These are phyloP conservation scores for Buxus sempervirens DNA, from an alignment of 164 flowering plant species.

Conservation along the genomic window DNA sequence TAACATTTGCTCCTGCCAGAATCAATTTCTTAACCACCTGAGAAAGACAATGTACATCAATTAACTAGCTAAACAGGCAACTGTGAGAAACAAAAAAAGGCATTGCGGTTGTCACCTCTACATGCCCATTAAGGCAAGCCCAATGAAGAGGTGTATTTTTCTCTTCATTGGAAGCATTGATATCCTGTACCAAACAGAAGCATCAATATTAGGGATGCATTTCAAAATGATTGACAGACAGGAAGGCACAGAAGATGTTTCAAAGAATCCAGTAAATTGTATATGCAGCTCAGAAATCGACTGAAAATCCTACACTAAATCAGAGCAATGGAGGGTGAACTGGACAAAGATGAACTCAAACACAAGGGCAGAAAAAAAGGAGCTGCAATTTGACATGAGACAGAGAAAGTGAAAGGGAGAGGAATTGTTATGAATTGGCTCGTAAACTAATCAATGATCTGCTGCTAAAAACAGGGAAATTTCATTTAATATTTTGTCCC, in stretches of 20 bases:
- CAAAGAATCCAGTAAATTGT: too few species aligned
- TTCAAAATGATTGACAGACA: not conserved
- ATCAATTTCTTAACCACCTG: conserved; percentile 76
- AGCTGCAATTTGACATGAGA: too few species aligned
- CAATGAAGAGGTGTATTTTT: conserved; percentile 92
- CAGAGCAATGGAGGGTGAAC: too few species aligned
- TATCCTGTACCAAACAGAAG: conserved; percentile 45
- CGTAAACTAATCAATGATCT: too few species aligned
- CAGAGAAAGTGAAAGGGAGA: too few species aligned
- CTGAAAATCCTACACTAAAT: too few species aligned
- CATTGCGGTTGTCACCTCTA: conserved; percentile 46
- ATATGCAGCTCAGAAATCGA: too few species aligned
- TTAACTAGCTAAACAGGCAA: not conserved
- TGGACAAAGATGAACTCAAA: too few species aligned
- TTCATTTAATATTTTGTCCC: too few species aligned
- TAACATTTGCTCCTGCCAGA: conserved; percentile 63
- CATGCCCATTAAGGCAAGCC: conserved; percentile 92
- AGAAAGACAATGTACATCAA: not conserved
- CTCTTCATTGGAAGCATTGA: conserved; percentile 68
- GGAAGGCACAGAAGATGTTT: not conserved
- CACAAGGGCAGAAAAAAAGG: too few species aligned
- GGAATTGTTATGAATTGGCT: too few species aligned
- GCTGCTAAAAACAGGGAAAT: too few species aligned
- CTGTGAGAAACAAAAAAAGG: not conserved
- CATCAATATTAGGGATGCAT: not conserved